phyloP scores from a whole-genome alignment of 2,329 filamentous ascomycete genomes.

The Colletotrichum viniferum region DNA sequence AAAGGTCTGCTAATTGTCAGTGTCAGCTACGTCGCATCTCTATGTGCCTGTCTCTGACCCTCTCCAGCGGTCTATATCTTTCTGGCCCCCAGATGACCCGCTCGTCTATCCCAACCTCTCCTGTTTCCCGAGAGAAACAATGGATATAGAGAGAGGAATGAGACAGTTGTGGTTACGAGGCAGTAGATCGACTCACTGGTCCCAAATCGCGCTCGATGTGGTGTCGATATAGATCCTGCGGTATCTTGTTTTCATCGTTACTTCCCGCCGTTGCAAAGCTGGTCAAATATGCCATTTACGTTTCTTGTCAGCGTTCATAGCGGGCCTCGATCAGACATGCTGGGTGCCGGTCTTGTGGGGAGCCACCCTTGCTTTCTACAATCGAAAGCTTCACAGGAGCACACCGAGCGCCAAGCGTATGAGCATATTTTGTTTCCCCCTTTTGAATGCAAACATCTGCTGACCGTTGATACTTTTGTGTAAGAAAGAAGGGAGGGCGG shows the following conservation, averaged over 20 bases:
- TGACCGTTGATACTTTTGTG: neutral
- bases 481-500: neutral
- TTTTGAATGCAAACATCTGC: neutral
- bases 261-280: neutral
- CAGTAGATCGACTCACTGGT: neutral
- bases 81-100: neutral
- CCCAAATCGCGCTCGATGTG: neutral
- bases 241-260: neutral
- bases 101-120: neutral
- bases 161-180: neutral
- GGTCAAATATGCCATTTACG: neutral
- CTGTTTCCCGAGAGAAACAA: neutral
- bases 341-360: neutral
- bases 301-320: neutral
- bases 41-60: neutral
- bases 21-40: neutral
- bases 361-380: neutral
- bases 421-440: neutral
- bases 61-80: neutral
- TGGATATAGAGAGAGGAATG: no score
- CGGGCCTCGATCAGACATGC: neutral
- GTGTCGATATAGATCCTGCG: neutral
- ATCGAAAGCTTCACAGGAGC: neutral
- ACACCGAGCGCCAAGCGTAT: neutral
- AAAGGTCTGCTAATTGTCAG: fast-evolving